phyloP scores from a whole-genome alignment of 352 stramenopile species.

The Phytophthora multivora region DNA sequence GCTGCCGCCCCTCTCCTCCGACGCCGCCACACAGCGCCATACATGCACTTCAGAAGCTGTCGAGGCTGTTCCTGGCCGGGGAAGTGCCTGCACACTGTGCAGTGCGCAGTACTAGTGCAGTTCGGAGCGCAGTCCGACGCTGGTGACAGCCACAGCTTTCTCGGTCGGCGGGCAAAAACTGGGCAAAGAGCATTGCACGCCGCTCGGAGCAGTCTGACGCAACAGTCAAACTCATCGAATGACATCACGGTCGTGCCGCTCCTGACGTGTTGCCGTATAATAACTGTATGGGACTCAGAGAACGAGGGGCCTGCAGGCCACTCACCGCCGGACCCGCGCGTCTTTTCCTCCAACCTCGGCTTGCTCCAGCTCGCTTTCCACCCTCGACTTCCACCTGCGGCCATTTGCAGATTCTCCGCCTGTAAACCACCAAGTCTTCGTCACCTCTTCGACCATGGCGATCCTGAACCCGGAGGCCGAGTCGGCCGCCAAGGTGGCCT shows the following conservation, averaged over 20 bases:
- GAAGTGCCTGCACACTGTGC: background rate
- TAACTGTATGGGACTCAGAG: background rate
- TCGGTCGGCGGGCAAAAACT: constrained; percentile 14
- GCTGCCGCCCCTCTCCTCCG: background rate
- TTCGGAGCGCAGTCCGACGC: background rate
- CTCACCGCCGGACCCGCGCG: constrained; percentile 24
- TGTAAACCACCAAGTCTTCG: constrained; percentile 14
- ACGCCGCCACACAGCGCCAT: background rate
- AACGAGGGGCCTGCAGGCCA: constrained; percentile 24
- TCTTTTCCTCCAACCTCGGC: constrained; percentile 12
- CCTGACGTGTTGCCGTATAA: constrained; percentile 36
- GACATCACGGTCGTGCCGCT: constrained; percentile 47
- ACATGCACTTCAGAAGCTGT: background rate
- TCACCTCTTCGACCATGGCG: constrained; percentile 42
- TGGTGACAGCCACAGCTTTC: constrained; percentile 6
- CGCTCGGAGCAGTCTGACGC: constrained; percentile 21
- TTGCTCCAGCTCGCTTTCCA: background rate
- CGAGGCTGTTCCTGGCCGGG: background rate
- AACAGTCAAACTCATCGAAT: constrained; percentile 23
- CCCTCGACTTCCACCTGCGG: constrained; percentile 9
- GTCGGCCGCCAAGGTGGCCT: constrained; percentile 30
- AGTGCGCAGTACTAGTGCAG: no score
- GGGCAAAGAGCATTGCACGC: constrained; percentile 19
- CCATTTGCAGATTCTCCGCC: constrained; percentile 43
- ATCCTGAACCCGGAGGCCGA: constrained; percentile 72